phyloP scores from a whole-genome alignment of 192 early-diverging fungal genomes.

The Dispira simplex region DNA sequence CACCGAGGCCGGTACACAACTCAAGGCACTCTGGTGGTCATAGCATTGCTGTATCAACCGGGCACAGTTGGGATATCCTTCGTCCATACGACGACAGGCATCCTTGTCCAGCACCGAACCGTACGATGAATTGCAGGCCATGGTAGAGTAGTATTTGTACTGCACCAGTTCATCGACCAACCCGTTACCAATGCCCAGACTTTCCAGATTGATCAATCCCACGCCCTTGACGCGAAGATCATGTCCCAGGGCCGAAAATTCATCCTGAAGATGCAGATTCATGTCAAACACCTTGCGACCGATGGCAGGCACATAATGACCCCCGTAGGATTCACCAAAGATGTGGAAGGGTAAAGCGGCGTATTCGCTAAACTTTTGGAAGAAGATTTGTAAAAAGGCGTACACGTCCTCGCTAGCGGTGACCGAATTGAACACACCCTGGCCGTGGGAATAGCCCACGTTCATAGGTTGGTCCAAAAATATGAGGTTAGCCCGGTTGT shows the following conservation, averaged over 20 bases:
- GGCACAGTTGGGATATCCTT: constrained; percentile 56
- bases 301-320: constrained; percentile 91
- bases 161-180: constrained; percentile 77
- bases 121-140: constrained; percentile 57
- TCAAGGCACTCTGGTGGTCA: constrained; percentile 53
- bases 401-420: constrained; percentile 79
- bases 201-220: constrained; percentile 50
- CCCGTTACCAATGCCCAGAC: constrained; percentile 84
- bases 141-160: constrained; percentile 73
- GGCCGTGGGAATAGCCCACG: constrained; percentile 82
- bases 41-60: constrained; percentile 71
- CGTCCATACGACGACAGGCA: constrained; percentile 61
- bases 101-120: constrained; percentile 57
- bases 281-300: constrained; percentile 61
- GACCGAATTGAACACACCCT: constrained; percentile 48
- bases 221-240: constrained; percentile 20
- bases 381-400: constrained; percentile 86
- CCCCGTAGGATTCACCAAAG: constrained; percentile 76
- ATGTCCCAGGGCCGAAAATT: constrained; percentile 3
- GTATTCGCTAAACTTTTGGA: constrained; percentile 74
- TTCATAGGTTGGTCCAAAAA: constrained; percentile 84
- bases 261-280: constrained; percentile 26
- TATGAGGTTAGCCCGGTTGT: constrained; percentile 73
- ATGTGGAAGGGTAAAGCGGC: constrained; percentile 64
- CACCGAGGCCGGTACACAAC: constrained; percentile 64